Percentiles rank a stretch among this genome's conserved stretches.
These are phyloP conservation scores for Boletellus ananiceps DNA, from an alignment of 768 basidiomycete species.

Conservation along the genomic window DNA sequence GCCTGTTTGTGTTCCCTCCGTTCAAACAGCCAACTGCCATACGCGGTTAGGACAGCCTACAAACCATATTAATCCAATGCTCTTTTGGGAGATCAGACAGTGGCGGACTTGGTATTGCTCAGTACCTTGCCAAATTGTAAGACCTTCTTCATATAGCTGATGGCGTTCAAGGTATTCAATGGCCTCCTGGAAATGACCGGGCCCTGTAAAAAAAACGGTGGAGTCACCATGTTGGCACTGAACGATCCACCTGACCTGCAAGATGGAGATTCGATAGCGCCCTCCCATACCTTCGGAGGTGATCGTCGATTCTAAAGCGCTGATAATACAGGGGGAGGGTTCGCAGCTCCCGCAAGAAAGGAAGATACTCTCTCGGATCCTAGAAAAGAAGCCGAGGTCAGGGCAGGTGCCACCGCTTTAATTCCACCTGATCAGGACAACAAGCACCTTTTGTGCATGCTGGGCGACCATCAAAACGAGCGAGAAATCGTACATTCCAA, in stretches of 20 bases:
- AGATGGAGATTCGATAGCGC: slow-evolving; percentile 71
- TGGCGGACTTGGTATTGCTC: slow-evolving; percentile 55
- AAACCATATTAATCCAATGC: slow-evolving; percentile 8
- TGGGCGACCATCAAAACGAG: slow-evolving; percentile 95
- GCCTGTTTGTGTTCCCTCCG: slow-evolving; percentile 79
- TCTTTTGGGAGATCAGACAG: not conserved
- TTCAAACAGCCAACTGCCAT: slow-evolving; percentile 87
- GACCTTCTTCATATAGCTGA: slow-evolving; percentile 66
- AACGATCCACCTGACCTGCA: slow-evolving; percentile 49
- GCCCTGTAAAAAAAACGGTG: slow-evolving; percentile 39
- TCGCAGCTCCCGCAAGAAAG: slow-evolving; percentile 89
- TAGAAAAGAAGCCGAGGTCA: slow-evolving; percentile 28
- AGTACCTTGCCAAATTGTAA: slow-evolving; percentile 68
- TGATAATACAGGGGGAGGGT: slow-evolving; percentile 74
- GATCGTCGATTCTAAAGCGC: slow-evolving; percentile 87
- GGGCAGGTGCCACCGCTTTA: not conserved
- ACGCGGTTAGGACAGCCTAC: slow-evolving; percentile 67
- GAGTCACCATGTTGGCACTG: not conserved
- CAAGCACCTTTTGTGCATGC: slow-evolving; percentile 84
- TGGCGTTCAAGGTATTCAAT: slow-evolving; percentile 74
- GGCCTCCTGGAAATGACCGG: slow-evolving; percentile 73
- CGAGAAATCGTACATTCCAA: slow-evolving; percentile 99
- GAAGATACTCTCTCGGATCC: slow-evolving; percentile 98
- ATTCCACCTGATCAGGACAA: slow-evolving; percentile 4
- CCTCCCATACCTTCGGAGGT: slow-evolving; percentile 69